phyloP scores from a whole-genome alignment of 768 basidiomycete species.

The Boletus huronensis region DNA sequence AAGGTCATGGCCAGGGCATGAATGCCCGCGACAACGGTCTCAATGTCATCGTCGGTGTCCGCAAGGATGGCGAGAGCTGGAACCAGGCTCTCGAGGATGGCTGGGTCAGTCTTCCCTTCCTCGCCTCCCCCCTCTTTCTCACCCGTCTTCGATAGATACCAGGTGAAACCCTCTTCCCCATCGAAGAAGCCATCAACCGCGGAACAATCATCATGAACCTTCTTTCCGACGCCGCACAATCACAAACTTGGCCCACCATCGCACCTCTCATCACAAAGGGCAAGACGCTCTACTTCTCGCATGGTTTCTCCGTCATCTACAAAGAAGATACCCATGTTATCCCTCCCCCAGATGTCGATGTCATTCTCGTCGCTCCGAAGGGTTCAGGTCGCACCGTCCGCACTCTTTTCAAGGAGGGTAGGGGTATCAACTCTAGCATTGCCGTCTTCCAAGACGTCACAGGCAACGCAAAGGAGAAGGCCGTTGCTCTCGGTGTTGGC shows the following conservation, averaged over 20 bases:
- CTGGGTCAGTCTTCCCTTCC: conserved; percentile 58
- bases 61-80: conserved; percentile 96
- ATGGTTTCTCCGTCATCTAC: conserved; percentile 99
- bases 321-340: conserved; percentile 95
- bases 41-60: conserved; percentile 98
- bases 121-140: not conserved
- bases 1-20: conserved; percentile 97
- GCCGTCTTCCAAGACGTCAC: conserved; percentile 98
- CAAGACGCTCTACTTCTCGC: conserved; percentile 99
- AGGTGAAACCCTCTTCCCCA: conserved; percentile 96
- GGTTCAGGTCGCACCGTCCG: conserved; percentile 98
- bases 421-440: conserved; percentile 93
- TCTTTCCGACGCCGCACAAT: conserved; percentile 98
- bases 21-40: conserved; percentile 99
- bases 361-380: conserved; percentile 98
- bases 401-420: conserved; percentile 99
- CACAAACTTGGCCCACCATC: conserved; percentile 86
- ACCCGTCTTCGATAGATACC: conserved; percentile 56
- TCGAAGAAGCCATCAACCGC: conserved; percentile 92
- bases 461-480: conserved; percentile 97
- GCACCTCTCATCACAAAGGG: conserved; percentile 97
- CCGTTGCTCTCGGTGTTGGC: conserved; percentile 88
- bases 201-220: conserved; percentile 99
- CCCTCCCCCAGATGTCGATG: conserved; percentile 91
- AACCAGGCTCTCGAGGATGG: conserved; percentile 92